Base-by-base conservation (phyloP, 805 yeast species). In the Scheffersomyces ergatensis region DNA sequence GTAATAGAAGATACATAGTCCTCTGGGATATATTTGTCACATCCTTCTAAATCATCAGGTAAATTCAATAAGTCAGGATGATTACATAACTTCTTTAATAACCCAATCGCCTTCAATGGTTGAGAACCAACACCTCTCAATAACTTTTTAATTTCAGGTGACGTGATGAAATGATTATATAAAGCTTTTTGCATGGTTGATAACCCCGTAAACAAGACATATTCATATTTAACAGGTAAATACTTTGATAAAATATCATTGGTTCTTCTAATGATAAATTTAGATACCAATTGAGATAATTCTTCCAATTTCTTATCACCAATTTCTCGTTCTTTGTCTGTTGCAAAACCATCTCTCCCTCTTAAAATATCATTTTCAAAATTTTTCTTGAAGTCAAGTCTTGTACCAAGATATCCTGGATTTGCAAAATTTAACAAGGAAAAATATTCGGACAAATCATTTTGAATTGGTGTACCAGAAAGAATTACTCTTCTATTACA, bases 391-490 rank as follows among this genome's bases (percentile, higher is more conserved):
- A 93, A 93, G 43, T 92, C 96, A 19, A 62, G 64, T 49, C 95
- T 76, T 1, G 96, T 72, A 0, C 99, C 99, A 34, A 93, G 66
- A 29, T 88, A 75, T 0, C 96, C 96, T 0, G 99, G 99, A 57
- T 92, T 93, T 7, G 98, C 95, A 67, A 92, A 92, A 53, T 83
- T 87, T 45, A 93, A 68, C 37, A 92, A 65, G 1, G 98, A 87
- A 57, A 89, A 93, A 64, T 92, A 92, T 63, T 92, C 99, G 0
- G 96, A 83, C 26, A 92, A 70, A 66, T 92, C 98, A 54, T 92
- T 92, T 61, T 92, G 99, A 48, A 92, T 90, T 0, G 99, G 99
- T 0, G 99, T 92, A 29, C 99, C 99, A 1, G 97, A 88, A 17
- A 92, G 66, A 48, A 92, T 92, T 6, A 92, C 97, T 43, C 99